Evolutionary conservation across 2,329 filamentous ascomycete genomes (phyloP), one percentile per base, ranked within the genome.

Genomic region (Aspergillus carbonarius): DNA sequence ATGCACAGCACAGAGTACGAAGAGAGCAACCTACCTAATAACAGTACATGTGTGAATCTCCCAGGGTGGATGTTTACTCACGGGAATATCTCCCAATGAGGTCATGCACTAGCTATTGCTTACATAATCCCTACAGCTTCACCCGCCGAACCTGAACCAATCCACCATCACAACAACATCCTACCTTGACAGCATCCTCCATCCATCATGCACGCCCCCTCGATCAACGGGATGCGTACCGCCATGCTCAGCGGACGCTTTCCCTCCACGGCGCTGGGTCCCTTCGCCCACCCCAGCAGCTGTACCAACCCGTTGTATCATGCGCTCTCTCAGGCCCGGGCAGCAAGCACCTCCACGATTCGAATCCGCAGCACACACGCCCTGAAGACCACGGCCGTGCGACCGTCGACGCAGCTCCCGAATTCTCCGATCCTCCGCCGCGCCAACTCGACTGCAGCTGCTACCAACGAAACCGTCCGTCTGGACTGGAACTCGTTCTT

Each of bases 401-500:
- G 62, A 4, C 55, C 63, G 9, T 62, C 61, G 42, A 47, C 55
- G 9, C 47, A 58, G 49, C 37, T 56, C n/a, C 25, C 59, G 23
- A 27, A 42, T 40, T 57, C 58, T 15, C 58, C 55, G 48, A 27
- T 55, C 57, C 30, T 58, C 57, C 20, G 42, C 46, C 72, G 72
- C 18, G 49, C 64, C 13, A 70, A 74, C 46, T 74, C 70, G 20
- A 71, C 70, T 18, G 54, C 68, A 25, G 51, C 66, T n/a, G 46
- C 57, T 4, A 63, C 75, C 10, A 59, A 75, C 17, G 66, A 72
- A 55, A 63, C 69, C 55, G 64, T 74, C 35, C 70, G 75, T n/a
- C 85, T 93, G 42, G 85, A 92, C 78, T 98, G 93, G 93, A 89
- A 97, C 79, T 87, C 86, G 54, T 98, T 96, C 82, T 96, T 98